Conservation (phyloP, 106 monocot species). For the Dendrobium nobile region DNA sequence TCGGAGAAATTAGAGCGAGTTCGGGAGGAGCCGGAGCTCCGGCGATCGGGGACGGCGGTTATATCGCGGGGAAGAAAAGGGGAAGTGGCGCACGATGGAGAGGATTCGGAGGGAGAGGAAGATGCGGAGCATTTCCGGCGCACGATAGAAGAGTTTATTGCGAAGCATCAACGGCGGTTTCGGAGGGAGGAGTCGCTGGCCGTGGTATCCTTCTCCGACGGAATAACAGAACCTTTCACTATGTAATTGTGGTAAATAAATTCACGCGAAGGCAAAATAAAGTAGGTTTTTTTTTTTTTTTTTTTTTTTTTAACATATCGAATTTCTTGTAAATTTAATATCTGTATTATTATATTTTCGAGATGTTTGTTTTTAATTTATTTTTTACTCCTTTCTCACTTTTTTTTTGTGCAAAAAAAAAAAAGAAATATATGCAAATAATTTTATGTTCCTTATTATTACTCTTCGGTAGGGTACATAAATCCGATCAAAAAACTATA, state of each 20-base stretch:
- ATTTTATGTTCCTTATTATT: no score
- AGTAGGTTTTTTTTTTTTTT: not conserved
- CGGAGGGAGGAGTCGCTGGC: constrained; percentile 7
- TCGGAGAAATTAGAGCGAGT: constrained; percentile 4
- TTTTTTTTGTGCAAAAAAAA: not conserved
- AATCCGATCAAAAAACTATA: no score
- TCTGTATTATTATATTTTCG: not conserved
- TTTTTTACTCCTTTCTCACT: not conserved
- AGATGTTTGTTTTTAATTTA: not conserved
- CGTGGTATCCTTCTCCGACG: not conserved
- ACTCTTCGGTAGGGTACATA: no score
- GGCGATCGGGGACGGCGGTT: not conserved
- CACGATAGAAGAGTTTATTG: constrained; percentile 8
- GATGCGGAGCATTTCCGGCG: constrained; percentile 10
- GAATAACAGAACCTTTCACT: not conserved
- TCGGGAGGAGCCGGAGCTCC: not conserved
- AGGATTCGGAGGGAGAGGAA: not conserved
- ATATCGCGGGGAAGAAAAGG: not conserved
- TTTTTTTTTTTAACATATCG: not conserved
- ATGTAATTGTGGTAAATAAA: not conserved
- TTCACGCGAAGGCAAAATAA: not conserved
- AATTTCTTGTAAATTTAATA: not conserved
- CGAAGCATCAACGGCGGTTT: constrained; percentile 8
- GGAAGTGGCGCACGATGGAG: not conserved
- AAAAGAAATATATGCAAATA: no score